A percentile compares a stretch with the other conserved stretches of the same genome.
Conservation (phyloP, 2,329 filamentous ascomycete species). For the Verticillium dahliae region DNA sequence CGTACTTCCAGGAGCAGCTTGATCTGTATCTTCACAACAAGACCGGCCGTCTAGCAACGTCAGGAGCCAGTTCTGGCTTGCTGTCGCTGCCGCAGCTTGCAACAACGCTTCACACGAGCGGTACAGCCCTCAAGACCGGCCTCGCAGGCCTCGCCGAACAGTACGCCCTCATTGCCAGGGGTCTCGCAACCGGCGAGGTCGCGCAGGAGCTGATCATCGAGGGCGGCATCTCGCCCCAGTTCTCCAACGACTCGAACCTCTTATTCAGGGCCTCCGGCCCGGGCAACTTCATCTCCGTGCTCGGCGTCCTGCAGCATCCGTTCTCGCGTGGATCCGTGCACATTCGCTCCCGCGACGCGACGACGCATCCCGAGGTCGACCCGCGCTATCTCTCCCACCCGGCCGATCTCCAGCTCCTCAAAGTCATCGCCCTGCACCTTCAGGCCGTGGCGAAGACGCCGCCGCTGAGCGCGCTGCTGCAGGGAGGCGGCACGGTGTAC, state of each 20-base stretch:
- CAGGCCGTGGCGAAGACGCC: conserved; percentile 3
- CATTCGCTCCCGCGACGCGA: conserved; percentile 3
- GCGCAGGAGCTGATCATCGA: conserved; percentile 6
- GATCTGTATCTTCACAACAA: conserved; percentile 6
- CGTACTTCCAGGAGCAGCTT: conserved; percentile 8
- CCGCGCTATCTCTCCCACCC: conserved; percentile 8
- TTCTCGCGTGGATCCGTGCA: conserved; percentile 7
- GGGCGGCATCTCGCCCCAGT: conserved; percentile 9
- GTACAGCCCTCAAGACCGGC: neutral
- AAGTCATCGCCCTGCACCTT: conserved; percentile 3
- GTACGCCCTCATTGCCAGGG: conserved; percentile 2
- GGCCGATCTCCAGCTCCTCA: conserved; percentile 4
- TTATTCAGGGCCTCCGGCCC: conserved; percentile 4
- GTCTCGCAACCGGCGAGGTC: conserved; percentile 1
- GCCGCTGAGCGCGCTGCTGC: conserved; percentile 6
- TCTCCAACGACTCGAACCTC: conserved; percentile 5
- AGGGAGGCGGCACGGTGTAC: conserved; percentile 1
- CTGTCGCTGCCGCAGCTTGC: conserved; percentile 6
- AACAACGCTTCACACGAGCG: neutral
- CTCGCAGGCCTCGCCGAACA: conserved; percentile 1
- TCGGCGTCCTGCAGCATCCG: conserved; percentile 9
- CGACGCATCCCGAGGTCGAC: conserved; percentile 3
- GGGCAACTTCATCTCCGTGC: conserved; percentile 5
- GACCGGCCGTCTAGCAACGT: conserved; percentile 6
- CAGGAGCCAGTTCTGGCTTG: conserved; percentile 6